phyloP scores from a whole-genome alignment of 1,284 basidiomycete species.

The Ganoderma leucocontextum region DNA sequence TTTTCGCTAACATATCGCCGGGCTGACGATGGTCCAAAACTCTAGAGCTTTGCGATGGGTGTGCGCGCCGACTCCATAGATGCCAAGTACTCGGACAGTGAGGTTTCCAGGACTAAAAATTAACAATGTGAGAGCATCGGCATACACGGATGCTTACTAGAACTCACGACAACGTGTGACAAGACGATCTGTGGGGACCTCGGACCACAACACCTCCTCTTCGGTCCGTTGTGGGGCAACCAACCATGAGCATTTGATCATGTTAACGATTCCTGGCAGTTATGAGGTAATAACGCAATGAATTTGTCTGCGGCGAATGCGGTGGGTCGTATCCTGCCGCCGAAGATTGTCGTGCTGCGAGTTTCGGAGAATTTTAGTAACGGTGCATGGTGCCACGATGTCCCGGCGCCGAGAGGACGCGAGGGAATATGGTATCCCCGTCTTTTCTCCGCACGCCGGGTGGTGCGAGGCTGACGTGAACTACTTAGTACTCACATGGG shows the following conservation, averaged over 20 bases:
- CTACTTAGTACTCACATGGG: not conserved
- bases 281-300: not conserved
- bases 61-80: not conserved
- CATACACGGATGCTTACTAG: not conserved
- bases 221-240: slow-evolving; percentile 1
- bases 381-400: not conserved
- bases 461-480: not conserved
- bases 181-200: not conserved
- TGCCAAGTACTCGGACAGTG: not conserved
- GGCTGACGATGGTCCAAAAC: not conserved
- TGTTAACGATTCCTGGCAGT: too few relatives aligned
- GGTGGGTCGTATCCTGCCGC: not conserved
- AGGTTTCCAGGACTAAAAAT: not conserved
- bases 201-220: not conserved
- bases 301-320: slow-evolving; percentile 2
- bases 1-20: not conserved
- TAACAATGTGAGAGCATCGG: slow-evolving; percentile 1
- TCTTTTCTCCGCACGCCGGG: not conserved
- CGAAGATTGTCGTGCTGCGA: not conserved
- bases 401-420: not conserved
- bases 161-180: not conserved
- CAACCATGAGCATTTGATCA: not conserved
- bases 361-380: not conserved
- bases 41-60: not conserved
- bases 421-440: not conserved